Evolutionary conservation across 2,329 filamentous ascomycete genomes (phyloP), one percentile per base, ranked within the genome.

Genomic region (Aureobasidium melanogenum): DNA sequence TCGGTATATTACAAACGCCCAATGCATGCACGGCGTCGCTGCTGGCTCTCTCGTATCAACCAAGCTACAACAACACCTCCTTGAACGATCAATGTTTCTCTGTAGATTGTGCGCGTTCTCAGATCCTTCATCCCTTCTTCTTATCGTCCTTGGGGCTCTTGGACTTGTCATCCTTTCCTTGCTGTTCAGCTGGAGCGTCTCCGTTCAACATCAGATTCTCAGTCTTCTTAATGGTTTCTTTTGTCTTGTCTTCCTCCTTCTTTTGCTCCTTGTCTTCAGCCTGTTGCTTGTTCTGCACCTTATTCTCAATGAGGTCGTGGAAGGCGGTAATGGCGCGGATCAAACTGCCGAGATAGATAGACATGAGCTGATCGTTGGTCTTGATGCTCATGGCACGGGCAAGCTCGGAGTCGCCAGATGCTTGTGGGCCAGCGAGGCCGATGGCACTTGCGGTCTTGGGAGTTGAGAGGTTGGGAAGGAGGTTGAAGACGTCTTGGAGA

Each of bases 221-320:
- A 52, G 81, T 81, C 71, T 91, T 85, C 69, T 78, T 76, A 48
- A 66, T 65, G 63, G 77, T 77, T 61, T 76, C 76, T 65, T 81
- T 81, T 38, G 82, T 79, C 66, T 80, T 81, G 65, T 75, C 76
- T 61, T 80, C 84, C 63, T 86, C 90, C 78, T 90, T 90, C 70
- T 88, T 85, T 48, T 80, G 83, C 69, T 97, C 93, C 78, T 93
- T 93, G 71, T 99, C 94, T 72, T 97, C 94, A 71, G 95, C 89
- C 74, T 95, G 90, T 77, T 97, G 92, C 74, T 93, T 85, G 78
- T 99, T 99, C 80, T 97, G 93, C 68, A 97, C 97, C 84, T 99
- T 99, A 81, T 99, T 99, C 80, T 99, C 94, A 67, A 99, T 99
- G 67, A 99, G 79, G 73, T 99, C 94, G 75, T 99, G 94, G 87